Conservation (phyloP, 768 basidiomycete species). For the Lactifluus rugatus region DNA sequence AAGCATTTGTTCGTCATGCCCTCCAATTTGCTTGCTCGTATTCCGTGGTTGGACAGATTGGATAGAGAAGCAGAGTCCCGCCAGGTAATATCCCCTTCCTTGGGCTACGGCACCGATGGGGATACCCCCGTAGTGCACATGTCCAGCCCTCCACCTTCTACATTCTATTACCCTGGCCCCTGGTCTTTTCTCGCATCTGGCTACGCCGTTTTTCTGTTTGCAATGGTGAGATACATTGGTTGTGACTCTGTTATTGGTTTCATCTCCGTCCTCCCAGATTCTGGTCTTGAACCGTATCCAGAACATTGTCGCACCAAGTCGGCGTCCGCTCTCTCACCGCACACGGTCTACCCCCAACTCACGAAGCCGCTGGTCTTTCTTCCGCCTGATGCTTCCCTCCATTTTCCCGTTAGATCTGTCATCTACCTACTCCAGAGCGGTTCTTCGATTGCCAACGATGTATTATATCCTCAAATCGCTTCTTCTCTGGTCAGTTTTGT, state of each 20-base stretch:
- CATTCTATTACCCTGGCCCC: conserved; percentile 41
- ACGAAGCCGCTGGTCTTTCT: conserved; percentile 19
- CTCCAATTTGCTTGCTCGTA: not conserved
- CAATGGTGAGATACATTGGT: conserved; percentile 40
- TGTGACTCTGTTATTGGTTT: not conserved
- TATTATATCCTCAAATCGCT: conserved; percentile 51
- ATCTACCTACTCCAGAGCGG: conserved; percentile 45
- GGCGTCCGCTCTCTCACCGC: conserved; percentile 27
- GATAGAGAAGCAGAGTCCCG: not conserved
- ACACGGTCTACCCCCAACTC: conserved; percentile 17
- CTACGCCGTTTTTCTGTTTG: conserved; percentile 56
- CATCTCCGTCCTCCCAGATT: conserved; percentile 33
- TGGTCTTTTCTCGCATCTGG: conserved; percentile 68
- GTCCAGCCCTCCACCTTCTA: conserved; percentile 8
- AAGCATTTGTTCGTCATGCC: conserved; percentile 3
- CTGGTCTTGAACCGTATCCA: conserved; percentile 68
- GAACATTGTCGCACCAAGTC: conserved; percentile 64
- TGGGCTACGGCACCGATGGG: conserved; percentile 2
- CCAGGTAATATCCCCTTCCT: not conserved
- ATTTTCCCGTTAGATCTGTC: conserved; percentile 60
- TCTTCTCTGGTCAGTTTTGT: conserved; percentile 46
- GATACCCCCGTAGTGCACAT: not conserved
- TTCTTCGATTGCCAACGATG: conserved; percentile 53
- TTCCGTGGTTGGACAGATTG: conserved; percentile 5
- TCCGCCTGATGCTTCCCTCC: conserved; percentile 26